phyloP scores from a whole-genome alignment of 257 asterid genomes.

The Capsicum rhomboideum region DNA sequence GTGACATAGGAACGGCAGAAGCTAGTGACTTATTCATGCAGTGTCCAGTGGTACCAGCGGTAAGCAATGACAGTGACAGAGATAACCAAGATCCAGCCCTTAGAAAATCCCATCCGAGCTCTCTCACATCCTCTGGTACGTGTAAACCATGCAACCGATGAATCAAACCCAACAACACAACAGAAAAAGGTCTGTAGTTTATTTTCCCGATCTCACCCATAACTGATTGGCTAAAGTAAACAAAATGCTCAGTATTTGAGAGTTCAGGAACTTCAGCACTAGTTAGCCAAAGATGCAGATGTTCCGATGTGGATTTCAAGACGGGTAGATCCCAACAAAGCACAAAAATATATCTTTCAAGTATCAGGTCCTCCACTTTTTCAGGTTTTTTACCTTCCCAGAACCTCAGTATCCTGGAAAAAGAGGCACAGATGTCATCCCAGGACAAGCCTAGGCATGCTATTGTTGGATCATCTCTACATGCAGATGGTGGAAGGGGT shows the following conservation, averaged over 20 bases:
- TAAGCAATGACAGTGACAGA: constrained; percentile 52
- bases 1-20: constrained; percentile 16
- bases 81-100: constrained; percentile 79
- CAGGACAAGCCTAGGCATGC: constrained; percentile 47
- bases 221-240: constrained; percentile 46
- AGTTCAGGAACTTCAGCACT: constrained; percentile 33
- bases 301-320: constrained; percentile 32
- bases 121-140: constrained; percentile 35
- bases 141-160: constrained; percentile 45
- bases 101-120: constrained; percentile 66
- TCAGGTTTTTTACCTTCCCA: constrained; percentile 71
- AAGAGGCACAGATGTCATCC: constrained; percentile 45
- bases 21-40: constrained; percentile 26
- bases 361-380: constrained; percentile 61
- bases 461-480: constrained; percentile 30
- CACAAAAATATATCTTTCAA: constrained; percentile 81
- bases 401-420: constrained; percentile 50
- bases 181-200: constrained; percentile 30
- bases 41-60: constrained; percentile 38
- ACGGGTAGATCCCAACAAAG: constrained; percentile 88
- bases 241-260: constrained; percentile 44
- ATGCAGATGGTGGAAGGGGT: constrained; percentile 59
- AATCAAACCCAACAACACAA: constrained; percentile 48
- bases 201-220: constrained; percentile 29
- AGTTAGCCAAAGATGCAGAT: constrained; percentile 27